These are phyloP conservation scores for Lachnellula cervina DNA, from an alignment of 2,329 filamentous ascomycete species.

Conservation along the genomic window DNA sequence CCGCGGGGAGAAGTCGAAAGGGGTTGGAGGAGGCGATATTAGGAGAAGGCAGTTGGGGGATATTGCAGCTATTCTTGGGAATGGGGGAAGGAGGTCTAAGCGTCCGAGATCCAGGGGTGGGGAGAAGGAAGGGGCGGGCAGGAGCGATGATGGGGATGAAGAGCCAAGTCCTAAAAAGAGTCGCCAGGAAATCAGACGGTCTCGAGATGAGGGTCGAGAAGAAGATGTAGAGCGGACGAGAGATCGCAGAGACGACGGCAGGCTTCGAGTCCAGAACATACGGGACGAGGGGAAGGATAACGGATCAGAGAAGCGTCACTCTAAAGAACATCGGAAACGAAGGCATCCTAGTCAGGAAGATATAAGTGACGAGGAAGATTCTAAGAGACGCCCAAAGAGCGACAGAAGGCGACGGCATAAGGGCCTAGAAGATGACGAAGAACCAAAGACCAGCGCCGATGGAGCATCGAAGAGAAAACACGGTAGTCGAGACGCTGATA, in stretches of 20 bases:
- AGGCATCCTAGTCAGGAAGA: neutral
- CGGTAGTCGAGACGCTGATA: constrained; percentile 3
- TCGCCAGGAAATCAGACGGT: neutral
- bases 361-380: neutral
- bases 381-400: neutral
- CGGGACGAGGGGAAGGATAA: neutral
- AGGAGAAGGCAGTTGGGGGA: constrained; percentile 54
- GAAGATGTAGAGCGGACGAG: neutral
- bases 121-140: constrained; percentile 6
- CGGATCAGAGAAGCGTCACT: neutral
- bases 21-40: constrained; percentile 47
- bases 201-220: neutral
- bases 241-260: neutral
- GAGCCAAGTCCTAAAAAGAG: constrained; percentile 6
- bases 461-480: constrained; percentile 3
- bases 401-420: neutral
- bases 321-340: neutral
- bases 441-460: neutral
- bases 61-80: constrained; percentile 53
- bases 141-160: constrained; percentile 15
- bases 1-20: constrained; percentile 33
- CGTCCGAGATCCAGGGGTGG: constrained; percentile 19
- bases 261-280: neutral
- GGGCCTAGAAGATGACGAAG: neutral
- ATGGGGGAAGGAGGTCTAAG: constrained; percentile 27